Conservation (phyloP, 768 basidiomycete species). For the Lactifluus hygrophoroides region DNA sequence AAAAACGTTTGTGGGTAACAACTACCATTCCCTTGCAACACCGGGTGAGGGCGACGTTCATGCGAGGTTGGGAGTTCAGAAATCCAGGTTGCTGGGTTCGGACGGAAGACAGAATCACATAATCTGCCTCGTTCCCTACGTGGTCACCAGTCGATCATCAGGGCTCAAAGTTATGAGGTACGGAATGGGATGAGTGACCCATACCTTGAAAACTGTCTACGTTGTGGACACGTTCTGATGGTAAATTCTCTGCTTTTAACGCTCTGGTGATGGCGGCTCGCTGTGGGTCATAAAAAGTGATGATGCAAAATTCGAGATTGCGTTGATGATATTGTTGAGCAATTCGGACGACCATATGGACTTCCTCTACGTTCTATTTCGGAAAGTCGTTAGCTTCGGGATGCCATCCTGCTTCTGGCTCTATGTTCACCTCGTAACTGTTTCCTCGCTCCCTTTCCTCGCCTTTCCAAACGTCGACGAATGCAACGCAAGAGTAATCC, state of each 20-base stretch:
- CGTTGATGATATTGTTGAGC: conserved; percentile 1
- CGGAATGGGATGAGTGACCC: too few relatives aligned
- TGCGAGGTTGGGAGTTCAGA: conserved; percentile 34
- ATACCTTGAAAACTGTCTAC: conserved; percentile 14
- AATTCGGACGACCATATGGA: conserved; percentile 2
- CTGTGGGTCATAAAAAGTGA: conserved; percentile 50
- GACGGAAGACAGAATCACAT: conserved; percentile 43
- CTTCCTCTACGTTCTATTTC: conserved; percentile 6
- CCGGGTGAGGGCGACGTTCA: conserved; percentile 37
- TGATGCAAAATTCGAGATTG: conserved; percentile 33
- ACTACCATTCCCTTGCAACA: conserved; percentile 41
- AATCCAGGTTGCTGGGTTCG: conserved; percentile 40
- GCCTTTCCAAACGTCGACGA: conserved; percentile 37
- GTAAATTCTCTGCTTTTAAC: conserved; percentile 29
- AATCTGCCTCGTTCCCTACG: conserved; percentile 46
- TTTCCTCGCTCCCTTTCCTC: conserved; percentile 30
- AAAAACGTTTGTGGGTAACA: conserved; percentile 37
- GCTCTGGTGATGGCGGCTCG: conserved; percentile 33
- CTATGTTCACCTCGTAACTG: background rate
- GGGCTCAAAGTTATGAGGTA: background rate
- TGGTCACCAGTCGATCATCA: background rate
- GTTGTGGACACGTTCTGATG: conserved; percentile 23
- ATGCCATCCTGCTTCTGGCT: background rate
- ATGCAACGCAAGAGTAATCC: conserved; percentile 32
- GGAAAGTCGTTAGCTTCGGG: background rate